Base-by-base conservation (phyloP, 768 basidiomycete species). In the Russula griseocarnosa region DNA sequence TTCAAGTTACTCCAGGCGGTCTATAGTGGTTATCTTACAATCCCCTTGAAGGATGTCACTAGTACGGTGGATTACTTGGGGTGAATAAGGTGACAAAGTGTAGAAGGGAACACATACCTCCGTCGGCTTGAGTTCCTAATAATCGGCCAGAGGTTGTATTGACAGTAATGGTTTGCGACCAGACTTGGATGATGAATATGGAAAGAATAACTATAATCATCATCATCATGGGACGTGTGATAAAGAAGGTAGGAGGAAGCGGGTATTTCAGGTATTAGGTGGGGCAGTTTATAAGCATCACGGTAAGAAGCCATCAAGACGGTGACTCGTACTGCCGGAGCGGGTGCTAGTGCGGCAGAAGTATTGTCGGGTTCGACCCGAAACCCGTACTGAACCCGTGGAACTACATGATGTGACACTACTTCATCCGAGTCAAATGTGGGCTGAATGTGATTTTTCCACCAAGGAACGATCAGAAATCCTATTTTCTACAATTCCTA, bases 31-130 rank as follows among this genome's bases (percentile, higher is more conserved):
- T 30, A 50, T 49, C 58, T 54, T 26, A 61, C 60, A 10, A 65
- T 53, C 20, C 63, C 63, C n/a, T 65, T 65, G 42, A 65, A 65
- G 11, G 44, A 61, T 18, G 32, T n/a, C n/a, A 65, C 63, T 61
- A 28, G 3, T n/a, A n/a, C 24, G 55, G 44, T n/a, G n/a, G n/a
- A 7, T 46, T 60, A 44, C 47, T 1, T 49, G 14, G n/a, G 7
- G 52, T 26, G 13, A 38, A 30, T 28, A 11, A 9, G 24, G 34
- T 0, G 22, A 59, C 30, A 10, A 59, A 20, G 14, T 32, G 34
- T 13, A 14, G 30, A n/a, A 16, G 53, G 24, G 3, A 38, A 34
- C 18, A 24, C 63, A 8, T 49, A 65, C 63, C 63, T 34, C 63
- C 53, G 9, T 65, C 53, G 16, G 24, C 24, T 50, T 65, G 24